phyloP scores from a whole-genome alignment of 1,284 basidiomycete species.

The Pisolithus thermaeus region DNA sequence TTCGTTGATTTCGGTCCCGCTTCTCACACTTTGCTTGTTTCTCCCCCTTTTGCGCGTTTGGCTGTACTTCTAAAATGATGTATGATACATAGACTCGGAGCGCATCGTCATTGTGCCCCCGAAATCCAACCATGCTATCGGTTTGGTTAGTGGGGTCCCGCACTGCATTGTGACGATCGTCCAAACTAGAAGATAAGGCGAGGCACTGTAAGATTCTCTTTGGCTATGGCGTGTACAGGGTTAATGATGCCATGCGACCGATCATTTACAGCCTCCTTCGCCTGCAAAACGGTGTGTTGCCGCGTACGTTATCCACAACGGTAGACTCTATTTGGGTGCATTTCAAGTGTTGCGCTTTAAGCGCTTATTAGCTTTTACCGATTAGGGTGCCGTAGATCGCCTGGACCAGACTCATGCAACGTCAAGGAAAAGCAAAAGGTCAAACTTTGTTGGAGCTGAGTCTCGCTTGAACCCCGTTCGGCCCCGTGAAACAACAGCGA shows the following conservation, averaged over 20 bases:
- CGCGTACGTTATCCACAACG: too few relatives aligned
- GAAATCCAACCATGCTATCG: constrained; percentile 21
- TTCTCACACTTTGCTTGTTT: background rate
- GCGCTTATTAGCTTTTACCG: too few relatives aligned
- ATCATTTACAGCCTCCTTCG: constrained; percentile 1
- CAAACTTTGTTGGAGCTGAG: background rate
- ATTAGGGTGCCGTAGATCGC: too few relatives aligned
- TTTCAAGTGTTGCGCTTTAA: too few relatives aligned
- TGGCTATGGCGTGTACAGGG: background rate
- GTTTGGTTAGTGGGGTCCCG: background rate
- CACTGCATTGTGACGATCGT: background rate
- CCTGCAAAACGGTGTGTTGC: too few relatives aligned
- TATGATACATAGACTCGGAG: background rate
- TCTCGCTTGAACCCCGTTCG: background rate
- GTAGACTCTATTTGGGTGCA: too few relatives aligned
- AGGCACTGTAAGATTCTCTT: background rate
- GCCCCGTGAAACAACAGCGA: background rate
- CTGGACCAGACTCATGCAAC: background rate
- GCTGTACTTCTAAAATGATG: constrained; percentile 2
- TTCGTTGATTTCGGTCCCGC: background rate
- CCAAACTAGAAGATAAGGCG: background rate
- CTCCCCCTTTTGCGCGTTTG: background rate
- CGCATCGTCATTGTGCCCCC: constrained; percentile 5
- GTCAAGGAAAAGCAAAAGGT: background rate
- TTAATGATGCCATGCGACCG: background rate